Conservation (phyloP, 345 rosid genomes). For the Acer negundo region DNA sequence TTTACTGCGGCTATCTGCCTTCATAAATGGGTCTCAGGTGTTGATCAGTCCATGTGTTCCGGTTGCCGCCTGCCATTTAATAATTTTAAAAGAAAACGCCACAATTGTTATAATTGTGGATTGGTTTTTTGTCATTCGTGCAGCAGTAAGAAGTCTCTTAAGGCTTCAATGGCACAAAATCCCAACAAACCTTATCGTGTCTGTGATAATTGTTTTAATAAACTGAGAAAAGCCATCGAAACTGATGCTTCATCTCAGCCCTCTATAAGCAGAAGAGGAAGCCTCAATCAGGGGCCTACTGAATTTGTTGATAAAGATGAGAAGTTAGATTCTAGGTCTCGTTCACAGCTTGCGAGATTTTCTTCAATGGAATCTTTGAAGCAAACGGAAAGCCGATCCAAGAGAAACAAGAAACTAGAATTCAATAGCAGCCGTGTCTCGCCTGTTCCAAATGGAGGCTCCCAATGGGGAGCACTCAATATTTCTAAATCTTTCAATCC, state of each 20-base stretch:
- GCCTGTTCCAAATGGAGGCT: constrained; percentile 86
- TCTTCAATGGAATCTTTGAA: constrained; percentile 84
- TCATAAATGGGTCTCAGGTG: constrained; percentile 93
- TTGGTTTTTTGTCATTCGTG: constrained; percentile 94
- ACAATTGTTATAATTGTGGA: constrained; percentile 85
- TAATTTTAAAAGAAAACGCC: constrained; percentile 84
- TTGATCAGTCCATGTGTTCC: constrained; percentile 98
- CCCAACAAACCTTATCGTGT: constrained; percentile 91
- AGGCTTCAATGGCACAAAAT: constrained; percentile 98
- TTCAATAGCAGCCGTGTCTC: constrained; percentile 97
- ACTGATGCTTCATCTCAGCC: constrained; percentile 68
- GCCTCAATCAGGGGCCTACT: constrained; percentile 57
- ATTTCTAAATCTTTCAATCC: constrained; percentile 82
- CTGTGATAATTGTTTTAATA: constrained; percentile 85
- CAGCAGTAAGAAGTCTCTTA: constrained; percentile 83
- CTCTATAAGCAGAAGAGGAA: constrained; percentile 75
- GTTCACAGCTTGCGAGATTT: constrained; percentile 78
- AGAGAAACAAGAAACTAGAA: constrained; percentile 87
- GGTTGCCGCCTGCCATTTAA: constrained; percentile 93
- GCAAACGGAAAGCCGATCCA: constrained; percentile 69
- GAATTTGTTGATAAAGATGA: constrained; percentile 72
- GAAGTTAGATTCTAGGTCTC: constrained; percentile 78
- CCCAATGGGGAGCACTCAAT: constrained; percentile 83
- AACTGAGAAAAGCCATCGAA: constrained; percentile 74
- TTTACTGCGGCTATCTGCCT: constrained; percentile 97